These are phyloP conservation scores for Saturnispora besseyi DNA, from an alignment of 805 yeast species.

Conservation along the genomic window DNA sequence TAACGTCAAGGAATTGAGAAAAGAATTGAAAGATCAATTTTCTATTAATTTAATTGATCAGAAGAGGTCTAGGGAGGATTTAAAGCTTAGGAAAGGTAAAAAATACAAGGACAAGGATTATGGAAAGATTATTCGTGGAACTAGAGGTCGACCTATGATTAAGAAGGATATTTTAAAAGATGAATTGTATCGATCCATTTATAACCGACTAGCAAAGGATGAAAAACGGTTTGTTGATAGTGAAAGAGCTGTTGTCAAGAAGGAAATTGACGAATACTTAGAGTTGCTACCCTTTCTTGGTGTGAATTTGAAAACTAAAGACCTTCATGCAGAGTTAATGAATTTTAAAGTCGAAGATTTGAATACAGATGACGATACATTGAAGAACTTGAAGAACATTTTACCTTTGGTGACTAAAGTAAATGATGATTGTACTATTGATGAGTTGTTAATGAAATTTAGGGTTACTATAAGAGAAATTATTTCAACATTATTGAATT, in stretches of 20 bases:
- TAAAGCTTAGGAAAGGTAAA: neutral
- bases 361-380: constrained; percentile 9
- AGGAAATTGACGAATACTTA: constrained; percentile 48
- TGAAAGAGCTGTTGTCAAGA: constrained; percentile 43
- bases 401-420: constrained; percentile 35
- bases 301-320: constrained; percentile 12
- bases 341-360: constrained; percentile 8
- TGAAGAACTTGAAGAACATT: constrained; percentile 6
- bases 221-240: constrained; percentile 51
- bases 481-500: constrained; percentile 29
- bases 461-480: constrained; percentile 43
- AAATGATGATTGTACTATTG: constrained; percentile 35
- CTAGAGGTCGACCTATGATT: neutral
- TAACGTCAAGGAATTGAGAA: constrained; percentile 1
- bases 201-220: constrained; percentile 51
- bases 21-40: constrained; percentile 7
- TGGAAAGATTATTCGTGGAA: neutral
- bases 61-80: neutral
- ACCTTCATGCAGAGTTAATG: constrained; percentile 6
- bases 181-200: constrained; percentile 35
- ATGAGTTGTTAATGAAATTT: constrained; percentile 46
- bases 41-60: constrained; percentile 16
- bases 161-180: constrained; percentile 41
- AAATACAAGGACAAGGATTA: neutral
- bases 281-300: constrained; percentile 35